phyloP scores from a whole-genome alignment of 345 rosid genomes.

The Populus euphratica region DNA sequence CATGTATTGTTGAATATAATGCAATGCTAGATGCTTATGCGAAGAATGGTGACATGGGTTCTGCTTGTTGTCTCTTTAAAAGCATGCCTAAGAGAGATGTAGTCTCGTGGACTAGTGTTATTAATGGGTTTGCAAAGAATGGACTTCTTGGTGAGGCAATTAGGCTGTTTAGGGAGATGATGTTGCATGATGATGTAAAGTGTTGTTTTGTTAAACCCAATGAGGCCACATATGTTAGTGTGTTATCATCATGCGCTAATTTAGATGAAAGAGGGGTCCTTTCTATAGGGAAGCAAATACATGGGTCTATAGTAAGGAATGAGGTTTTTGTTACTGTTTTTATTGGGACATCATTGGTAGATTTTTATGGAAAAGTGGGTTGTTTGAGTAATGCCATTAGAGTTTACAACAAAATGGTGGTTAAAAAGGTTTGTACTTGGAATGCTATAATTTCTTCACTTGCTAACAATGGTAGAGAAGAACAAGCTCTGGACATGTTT shows the following conservation, averaged over 20 bases:
- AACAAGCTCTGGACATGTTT: conserved; percentile 52
- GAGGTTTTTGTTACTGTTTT: conserved; percentile 33
- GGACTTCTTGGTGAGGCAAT: conserved; percentile 43
- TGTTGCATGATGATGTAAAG: conserved; percentile 17
- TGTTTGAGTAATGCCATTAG: conserved; percentile 29
- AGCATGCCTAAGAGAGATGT: conserved; percentile 53
- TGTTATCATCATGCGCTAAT: conserved; percentile 59
- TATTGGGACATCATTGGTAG: conserved; percentile 55
- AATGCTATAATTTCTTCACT: conserved; percentile 63
- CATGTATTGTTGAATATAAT: conserved; percentile 50
- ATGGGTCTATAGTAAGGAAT: conserved; percentile 45
- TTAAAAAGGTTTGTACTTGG: conserved; percentile 55
- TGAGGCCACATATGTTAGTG: conserved; percentile 64
- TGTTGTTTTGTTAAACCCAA: conserved; percentile 37
- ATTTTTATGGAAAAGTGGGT: conserved; percentile 65
- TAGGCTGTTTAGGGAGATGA: conserved; percentile 43
- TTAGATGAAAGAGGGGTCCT: conserved; percentile 41
- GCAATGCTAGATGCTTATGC: conserved; percentile 61
- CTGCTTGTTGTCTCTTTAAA: conserved; percentile 44
- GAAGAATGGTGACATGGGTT: conserved; percentile 51
- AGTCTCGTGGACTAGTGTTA: conserved; percentile 68
- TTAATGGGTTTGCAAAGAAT: conserved; percentile 53
- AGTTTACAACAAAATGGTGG: conserved; percentile 34
- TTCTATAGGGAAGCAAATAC: conserved; percentile 57
- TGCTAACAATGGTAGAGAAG: conserved; percentile 50